Base-by-base conservation (phyloP, 345 rosid species). In the Salix koriyanagi region DNA sequence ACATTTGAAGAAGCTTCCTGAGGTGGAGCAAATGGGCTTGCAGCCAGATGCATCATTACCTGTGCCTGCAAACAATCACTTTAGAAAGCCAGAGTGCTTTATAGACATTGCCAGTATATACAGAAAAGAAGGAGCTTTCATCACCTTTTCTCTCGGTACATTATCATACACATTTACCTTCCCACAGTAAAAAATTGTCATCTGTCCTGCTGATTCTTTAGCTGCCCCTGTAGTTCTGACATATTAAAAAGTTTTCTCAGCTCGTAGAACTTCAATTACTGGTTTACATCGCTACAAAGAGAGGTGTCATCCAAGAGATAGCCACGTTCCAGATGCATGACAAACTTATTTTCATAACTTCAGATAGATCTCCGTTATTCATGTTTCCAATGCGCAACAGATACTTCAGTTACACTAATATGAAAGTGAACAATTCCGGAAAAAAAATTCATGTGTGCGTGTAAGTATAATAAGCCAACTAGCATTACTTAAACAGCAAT, bases 131-230 rank as follows among this genome's bases (percentile, higher is more conserved):
- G 48, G 64, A 70, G 36, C 7, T 26, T 48, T 34, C 54, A 77
- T 60, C 66, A 81, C 86, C 88, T 81, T 86, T 23, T 81, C 79
- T 67, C 67, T 64, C 30, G 86, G 85, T 56, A 83, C 72, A 79
- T 77, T 80, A 81, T 83, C 86, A 50, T 81, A 86, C 62, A 81
- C 82, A 37, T 79, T 86, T 60, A 86, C 86, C 77, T 86, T 77
- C 34, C 88, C 86, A 72, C 85, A 28, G 75, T 86, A 86, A 73
- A 86, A 86, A 58, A 86, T 81, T 7, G 86, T 72, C 88, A 83
- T 86, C 75, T 83, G 86, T 32, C 83, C 82, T 37, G 48, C 64
- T 64, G 80, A 67, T 78, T 77, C 85, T 58, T 30, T 75, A 30
- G 82, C 68, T 39, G 80, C 32, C 23, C 64, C 72, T 28, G 70